These are phyloP conservation scores for Jimgerdemannia flammicorona DNA, from an alignment of 192 early-diverging fungal genomes.

Conservation along the genomic window DNA sequence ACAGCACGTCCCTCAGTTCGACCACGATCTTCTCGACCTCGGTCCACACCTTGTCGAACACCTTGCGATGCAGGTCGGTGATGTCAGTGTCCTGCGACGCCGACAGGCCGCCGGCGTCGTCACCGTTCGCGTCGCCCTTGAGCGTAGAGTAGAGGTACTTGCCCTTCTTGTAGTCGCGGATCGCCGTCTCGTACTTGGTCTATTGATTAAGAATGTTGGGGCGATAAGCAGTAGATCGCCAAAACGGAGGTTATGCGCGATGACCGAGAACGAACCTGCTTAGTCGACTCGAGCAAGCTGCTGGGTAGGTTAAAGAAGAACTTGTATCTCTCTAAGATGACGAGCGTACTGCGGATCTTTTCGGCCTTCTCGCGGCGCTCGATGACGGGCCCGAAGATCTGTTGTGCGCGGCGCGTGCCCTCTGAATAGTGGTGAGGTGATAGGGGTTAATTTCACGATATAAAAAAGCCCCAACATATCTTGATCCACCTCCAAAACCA, in stretches of 20 bases:
- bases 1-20: constrained; percentile 67
- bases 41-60: constrained; percentile 94
- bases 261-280: constrained; percentile 50
- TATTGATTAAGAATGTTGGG: constrained; percentile 16
- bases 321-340: constrained; percentile 91
- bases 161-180: constrained; percentile 96
- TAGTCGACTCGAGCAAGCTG: constrained; percentile 76
- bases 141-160: constrained; percentile 68
- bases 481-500: not conserved
- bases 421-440: constrained; percentile 29
- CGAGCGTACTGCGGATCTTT: constrained; percentile 85
- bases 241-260: not conserved
- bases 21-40: constrained; percentile 86
- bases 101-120: not conserved
- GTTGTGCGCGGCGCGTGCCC: constrained; percentile 62
- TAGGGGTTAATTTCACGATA: not conserved
- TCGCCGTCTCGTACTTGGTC: constrained; percentile 84
- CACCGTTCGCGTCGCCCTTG: constrained; percentile 7
- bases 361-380: constrained; percentile 82
- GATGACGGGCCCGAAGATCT: constrained; percentile 84
- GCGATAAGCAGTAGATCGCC: not conserved
- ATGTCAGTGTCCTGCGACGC: constrained; percentile 18
- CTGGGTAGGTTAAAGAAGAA: constrained; percentile 97
- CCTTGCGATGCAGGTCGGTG: constrained; percentile 46
- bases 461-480: not conserved